Percentiles rank a stretch among this genome's conserved stretches.
phyloP scores from a whole-genome alignment of 768 basidiomycete genomes.

The Leccinum boreale region DNA sequence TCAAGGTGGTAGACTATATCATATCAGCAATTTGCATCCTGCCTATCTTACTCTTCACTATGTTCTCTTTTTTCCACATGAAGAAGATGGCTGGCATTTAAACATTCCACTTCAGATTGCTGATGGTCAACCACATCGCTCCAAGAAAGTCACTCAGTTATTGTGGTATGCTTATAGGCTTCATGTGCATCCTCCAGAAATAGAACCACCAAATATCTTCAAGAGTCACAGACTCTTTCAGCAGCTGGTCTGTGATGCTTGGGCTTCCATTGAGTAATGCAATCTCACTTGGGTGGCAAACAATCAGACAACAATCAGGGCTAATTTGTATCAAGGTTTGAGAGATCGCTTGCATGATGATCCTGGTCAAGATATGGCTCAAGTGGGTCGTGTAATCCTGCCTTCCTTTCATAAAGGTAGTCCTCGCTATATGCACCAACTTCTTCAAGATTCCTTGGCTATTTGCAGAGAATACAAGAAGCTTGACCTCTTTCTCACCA shows the following conservation, averaged over 20 bases:
- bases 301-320: not conserved
- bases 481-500: slow-evolving; percentile 48
- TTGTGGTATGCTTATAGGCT: not conserved
- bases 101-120: not conserved
- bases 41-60: not conserved
- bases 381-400: not conserved
- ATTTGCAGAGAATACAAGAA: slow-evolving; percentile 35
- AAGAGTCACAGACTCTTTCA: not conserved
- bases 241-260: not conserved
- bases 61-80: not conserved
- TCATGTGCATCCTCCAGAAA: not conserved
- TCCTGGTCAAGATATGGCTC: not conserved
- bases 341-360: not conserved
- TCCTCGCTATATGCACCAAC: slow-evolving; percentile 40
- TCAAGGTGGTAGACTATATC: not conserved
- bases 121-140: not conserved
- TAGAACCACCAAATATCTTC: not conserved
- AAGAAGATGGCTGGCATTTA: not conserved
- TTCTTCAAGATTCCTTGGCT: slow-evolving; percentile 46
- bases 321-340: not conserved
- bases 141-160: not conserved
- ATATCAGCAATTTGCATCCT: not conserved
- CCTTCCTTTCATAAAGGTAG: slow-evolving; percentile 42
- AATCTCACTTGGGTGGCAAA: not conserved
- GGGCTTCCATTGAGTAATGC: not conserved